Percentiles rank a stretch among this genome's conserved stretches.
Conservation (phyloP, 1,284 basidiomycete species). For the Uromyces viciae-fabae region DNA sequence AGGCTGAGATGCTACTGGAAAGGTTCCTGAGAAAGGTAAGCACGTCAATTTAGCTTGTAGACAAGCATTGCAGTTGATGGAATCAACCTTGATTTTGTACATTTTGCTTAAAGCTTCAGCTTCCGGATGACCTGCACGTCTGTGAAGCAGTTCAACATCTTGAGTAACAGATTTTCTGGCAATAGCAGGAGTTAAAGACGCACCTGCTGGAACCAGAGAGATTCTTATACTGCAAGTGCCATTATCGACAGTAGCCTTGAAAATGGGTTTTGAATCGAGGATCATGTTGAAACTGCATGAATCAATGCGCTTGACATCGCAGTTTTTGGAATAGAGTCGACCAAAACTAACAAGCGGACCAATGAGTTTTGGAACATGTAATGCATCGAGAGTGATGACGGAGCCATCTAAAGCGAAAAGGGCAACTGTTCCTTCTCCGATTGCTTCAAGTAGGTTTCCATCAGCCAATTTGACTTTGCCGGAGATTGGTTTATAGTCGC, state of each 20-base stretch:
- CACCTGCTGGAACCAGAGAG: not conserved
- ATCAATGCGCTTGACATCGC: not conserved
- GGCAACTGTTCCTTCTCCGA: not conserved
- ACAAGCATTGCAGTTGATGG: conserved; percentile 16
- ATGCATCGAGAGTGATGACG: not conserved
- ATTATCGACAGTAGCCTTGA: not conserved
- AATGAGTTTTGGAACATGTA: conserved; percentile 4
- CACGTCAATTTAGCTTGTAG: not conserved
- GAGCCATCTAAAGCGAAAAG: not conserved
- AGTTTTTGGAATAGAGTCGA: not conserved
- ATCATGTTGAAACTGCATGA: not conserved
- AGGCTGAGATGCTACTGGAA: not conserved
- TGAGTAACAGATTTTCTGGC: no score
- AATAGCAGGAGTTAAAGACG: not conserved
- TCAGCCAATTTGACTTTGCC: not conserved
- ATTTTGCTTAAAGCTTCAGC: not conserved
- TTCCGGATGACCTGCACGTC: not conserved
- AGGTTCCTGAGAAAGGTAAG: not conserved
- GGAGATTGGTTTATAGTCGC: not conserved
- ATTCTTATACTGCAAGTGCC: not conserved
- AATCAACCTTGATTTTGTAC: not conserved
- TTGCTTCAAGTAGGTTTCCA: not conserved
- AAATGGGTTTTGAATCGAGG: not conserved
- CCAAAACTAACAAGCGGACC: conserved; percentile 1
- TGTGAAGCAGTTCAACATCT: not conserved